Conservation (phyloP, 108 stramenopile genomes). For the Aurantiochytrium sp. region DNA sequence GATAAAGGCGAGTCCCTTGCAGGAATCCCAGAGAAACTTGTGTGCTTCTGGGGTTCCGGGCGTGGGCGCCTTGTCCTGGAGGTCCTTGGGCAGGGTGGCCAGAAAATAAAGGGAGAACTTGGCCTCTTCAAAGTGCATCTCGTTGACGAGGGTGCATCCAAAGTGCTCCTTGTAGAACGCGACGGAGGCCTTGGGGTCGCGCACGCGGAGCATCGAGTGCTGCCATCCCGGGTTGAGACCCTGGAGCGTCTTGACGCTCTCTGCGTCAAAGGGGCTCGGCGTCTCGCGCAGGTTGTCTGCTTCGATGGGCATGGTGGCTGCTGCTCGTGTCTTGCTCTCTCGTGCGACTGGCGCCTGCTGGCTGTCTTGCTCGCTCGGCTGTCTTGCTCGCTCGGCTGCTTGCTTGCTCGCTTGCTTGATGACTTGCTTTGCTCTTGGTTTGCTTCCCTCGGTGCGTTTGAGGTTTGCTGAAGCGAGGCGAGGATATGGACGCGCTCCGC, state of each 20-base stretch:
- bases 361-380: not conserved
- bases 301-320: not conserved
- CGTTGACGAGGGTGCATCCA: constrained; percentile 66
- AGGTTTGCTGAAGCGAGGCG: no score
- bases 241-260: constrained; percentile 38
- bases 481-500: no score
- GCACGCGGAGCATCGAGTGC: constrained; percentile 91
- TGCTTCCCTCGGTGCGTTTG: no score
- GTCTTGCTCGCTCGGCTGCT: no score
- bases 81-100: constrained; percentile 51
- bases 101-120: constrained; percentile 87
- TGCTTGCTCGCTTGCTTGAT: not conserved
- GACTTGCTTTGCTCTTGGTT: not conserved
- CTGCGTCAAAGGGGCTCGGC: not conserved
- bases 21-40: not conserved
- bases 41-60: constrained; percentile 26
- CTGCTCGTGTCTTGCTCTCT: not conserved
- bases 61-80: constrained; percentile 42
- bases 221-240: constrained; percentile 62
- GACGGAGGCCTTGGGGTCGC: constrained; percentile 74
- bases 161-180: constrained; percentile 66
- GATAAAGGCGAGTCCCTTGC: constrained; percentile 42
- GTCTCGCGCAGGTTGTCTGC: not conserved
- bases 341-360: no score
- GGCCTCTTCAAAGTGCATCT: constrained; percentile 62